Evolutionary conservation across 768 basidiomycete genomes (phyloP), one percentile per base, ranked within the genome.

Genomic region (Flagelloscypha sp.): DNA sequence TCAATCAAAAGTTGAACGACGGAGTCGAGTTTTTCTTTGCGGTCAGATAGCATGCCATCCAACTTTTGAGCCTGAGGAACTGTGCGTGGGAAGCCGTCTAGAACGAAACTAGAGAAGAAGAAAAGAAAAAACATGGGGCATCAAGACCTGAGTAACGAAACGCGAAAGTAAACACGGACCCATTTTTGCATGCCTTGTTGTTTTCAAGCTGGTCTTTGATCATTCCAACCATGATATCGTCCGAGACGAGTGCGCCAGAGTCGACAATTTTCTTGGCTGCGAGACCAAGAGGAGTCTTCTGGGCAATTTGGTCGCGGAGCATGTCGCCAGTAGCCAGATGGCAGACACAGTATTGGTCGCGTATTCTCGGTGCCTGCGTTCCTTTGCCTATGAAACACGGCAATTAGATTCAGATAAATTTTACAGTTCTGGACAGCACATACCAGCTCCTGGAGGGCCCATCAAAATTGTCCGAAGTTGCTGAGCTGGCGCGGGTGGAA

Each of bases 51-150:
- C 95, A 99, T 97, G 41, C 68, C 63, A 53, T 94, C 94, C 36
- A 99, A 80, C 61, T 95, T 98, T 62, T 93, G 75, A 3, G 95
- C 95, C 52, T 99, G 95, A 7, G 85, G 80, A 23, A 98, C 88
- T 4, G 94, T 98, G 27, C 95, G 82, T 27, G 95, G 95, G 76
- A 99, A 99, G n/a, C 95, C 95, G 52, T 99, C 95, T 33, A 99
- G 71, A 38, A 99, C 95, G 61, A 99, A 99, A 24, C 94, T 98
- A 47, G 11, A 35, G 12, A 30, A 24, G 17, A 19, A 9, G 17
- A 7, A n/a, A 28, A 16, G 33, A 17, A 22, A 24, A 32, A 16
- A 9, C 12, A 15, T 13, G 29, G 8, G 20, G 24, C 11, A 24
- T 21, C 27, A 17, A 31, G 22, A 33, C 20, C 19, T 23, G 37